Evolutionary conservation across 2,329 filamentous ascomycete genomes (phyloP).

Genomic region (Botryotinia narcissicola): DNA sequence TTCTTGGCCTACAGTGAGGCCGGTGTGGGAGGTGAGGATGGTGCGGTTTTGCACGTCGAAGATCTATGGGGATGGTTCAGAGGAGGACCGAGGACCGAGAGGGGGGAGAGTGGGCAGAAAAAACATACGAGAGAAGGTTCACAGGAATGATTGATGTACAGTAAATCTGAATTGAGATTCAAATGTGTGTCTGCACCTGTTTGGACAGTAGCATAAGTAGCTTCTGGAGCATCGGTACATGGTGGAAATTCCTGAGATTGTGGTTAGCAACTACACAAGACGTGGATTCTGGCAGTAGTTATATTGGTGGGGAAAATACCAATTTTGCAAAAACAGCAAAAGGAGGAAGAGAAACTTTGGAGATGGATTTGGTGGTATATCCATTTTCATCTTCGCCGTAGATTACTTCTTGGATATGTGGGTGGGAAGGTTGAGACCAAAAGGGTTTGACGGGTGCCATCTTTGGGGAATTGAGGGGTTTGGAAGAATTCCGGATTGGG

Average conservation of each 20-base stretch:
- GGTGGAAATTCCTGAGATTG: slow-evolving; percentile 52
- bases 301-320: slow-evolving; percentile 25
- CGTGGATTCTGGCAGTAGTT: neutral
- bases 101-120: neutral
- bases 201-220: slow-evolving; percentile 65
- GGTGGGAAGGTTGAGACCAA: slow-evolving; percentile 61
- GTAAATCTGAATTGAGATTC: slow-evolving; percentile 62
- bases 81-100: neutral
- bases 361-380: slow-evolving; percentile 60
- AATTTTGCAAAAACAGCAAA: slow-evolving; percentile 67
- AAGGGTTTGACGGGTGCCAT: slow-evolving; percentile 57
- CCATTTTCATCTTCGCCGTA: slow-evolving; percentile 45
- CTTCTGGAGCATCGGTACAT: slow-evolving; percentile 52
- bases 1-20: slow-evolving; percentile 55
- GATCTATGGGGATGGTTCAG: slow-evolving; percentile 43
- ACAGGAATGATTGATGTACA: slow-evolving; percentile 69
- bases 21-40: slow-evolving; percentile 57
- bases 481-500: neutral
- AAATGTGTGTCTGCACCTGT: slow-evolving; percentile 55
- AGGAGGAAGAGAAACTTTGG: slow-evolving; percentile 53
- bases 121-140: slow-evolving; percentile 60
- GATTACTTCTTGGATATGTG: slow-evolving; percentile 55
- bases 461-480: slow-evolving; percentile 13
- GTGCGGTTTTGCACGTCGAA: slow-evolving; percentile 58
- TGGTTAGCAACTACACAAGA: neutral